Evolutionary conservation across 805 yeast genomes (phyloP).

Genomic region (Schwanniomyces sp.): DNA sequence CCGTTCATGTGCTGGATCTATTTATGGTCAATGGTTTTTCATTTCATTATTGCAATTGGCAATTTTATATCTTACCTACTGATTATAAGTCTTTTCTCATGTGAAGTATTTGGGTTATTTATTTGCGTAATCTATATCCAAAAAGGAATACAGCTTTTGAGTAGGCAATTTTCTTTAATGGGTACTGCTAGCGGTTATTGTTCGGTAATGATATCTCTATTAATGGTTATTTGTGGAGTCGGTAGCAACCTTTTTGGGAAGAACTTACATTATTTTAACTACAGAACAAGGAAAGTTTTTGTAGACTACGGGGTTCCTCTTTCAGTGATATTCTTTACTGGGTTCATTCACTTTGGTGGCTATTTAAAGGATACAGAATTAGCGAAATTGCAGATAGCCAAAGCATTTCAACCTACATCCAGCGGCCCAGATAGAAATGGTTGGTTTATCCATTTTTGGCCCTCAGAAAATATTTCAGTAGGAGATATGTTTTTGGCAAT

Average conservation of each 20-base stretch:
- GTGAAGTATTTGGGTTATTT: conserved; percentile 92
- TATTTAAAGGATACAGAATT: conserved; percentile 56
- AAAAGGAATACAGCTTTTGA: conserved; percentile 83
- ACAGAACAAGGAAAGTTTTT: conserved; percentile 62
- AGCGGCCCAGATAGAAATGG: conserved; percentile 44
- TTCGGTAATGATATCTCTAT: conserved; percentile 68
- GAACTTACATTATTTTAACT: conserved; percentile 60
- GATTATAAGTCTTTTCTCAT: conserved; percentile 76
- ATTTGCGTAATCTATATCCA: conserved; percentile 85
- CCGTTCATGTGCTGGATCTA: conserved; percentile 96
- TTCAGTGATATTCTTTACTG: conserved; percentile 85
- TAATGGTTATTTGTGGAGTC: conserved; percentile 80
- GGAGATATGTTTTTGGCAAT: conserved; percentile 83
- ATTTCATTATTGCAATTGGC: conserved; percentile 65
- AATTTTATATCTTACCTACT: conserved; percentile 69
- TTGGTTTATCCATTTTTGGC: conserved; percentile 83
- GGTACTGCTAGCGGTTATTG: conserved; percentile 60
- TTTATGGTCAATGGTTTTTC: conserved; percentile 86
- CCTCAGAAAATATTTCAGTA: conserved; percentile 51
- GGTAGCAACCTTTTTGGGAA: conserved; percentile 57
- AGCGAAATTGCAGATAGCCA: conserved; percentile 64
- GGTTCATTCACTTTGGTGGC: conserved; percentile 91
- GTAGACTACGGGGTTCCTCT: conserved; percentile 86
- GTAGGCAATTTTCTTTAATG: conserved; percentile 58
- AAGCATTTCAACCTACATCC: conserved; percentile 72